Conservation (phyloP, 345 rosid species). For the Sonneratia alba region DNA sequence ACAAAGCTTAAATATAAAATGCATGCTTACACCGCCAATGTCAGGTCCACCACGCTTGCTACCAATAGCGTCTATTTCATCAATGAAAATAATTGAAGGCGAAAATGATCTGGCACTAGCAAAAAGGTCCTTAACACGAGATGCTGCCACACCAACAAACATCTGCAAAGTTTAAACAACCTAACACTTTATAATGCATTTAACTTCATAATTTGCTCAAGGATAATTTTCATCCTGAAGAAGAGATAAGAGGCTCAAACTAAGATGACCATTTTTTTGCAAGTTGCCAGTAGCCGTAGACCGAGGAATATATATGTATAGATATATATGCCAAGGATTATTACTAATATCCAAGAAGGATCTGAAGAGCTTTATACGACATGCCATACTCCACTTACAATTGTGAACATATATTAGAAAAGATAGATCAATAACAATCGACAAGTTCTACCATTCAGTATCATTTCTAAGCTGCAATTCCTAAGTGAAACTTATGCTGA, state of each 20-base stretch:
- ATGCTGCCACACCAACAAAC: conserved; percentile 99
- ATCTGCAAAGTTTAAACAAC: conserved; percentile 36
- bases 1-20: background rate
- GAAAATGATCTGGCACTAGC: conserved; percentile 83
- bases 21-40: conserved; percentile 73
- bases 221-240: background rate
- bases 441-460: background rate
- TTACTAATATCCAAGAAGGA: background rate
- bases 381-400: too few relatives aligned
- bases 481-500: background rate
- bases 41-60: conserved; percentile 98
- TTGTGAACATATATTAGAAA: background rate
- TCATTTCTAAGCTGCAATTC: background rate
- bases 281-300: background rate
- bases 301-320: background rate
- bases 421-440: background rate
- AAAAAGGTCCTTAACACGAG: conserved; percentile 97
- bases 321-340: background rate
- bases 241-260: background rate
- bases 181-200: background rate
- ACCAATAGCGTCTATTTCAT: conserved; percentile 97
- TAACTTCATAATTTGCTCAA: background rate
- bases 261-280: background rate
- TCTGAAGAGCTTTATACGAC: background rate
- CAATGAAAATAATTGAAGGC: conserved; percentile 90